phyloP scores from a whole-genome alignment of 78 protist species.

The Cavenderia fasciculata region DNA sequence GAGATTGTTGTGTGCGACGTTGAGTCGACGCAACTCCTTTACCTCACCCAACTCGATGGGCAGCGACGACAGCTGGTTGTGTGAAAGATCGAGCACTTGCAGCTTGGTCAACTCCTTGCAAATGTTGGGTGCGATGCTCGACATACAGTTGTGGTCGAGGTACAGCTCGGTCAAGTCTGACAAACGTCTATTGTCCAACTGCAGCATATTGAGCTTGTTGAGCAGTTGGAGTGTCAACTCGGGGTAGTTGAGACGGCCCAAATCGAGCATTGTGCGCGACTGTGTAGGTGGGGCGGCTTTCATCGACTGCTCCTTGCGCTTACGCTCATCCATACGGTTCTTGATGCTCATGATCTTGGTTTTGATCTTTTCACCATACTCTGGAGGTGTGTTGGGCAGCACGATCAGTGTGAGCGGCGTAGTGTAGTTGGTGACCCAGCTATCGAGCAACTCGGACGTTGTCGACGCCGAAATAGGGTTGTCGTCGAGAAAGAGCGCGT shows the following conservation, averaged over 20 bases:
- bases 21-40: slow-evolving; percentile 22
- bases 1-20: slow-evolving; percentile 67
- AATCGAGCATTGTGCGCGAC: slow-evolving; percentile 1
- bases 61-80: slow-evolving; percentile 65
- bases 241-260: slow-evolving; percentile 22
- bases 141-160: slow-evolving; percentile 61
- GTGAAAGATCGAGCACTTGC: slow-evolving; percentile 61
- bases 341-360: slow-evolving; percentile 12
- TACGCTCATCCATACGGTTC: slow-evolving; percentile 34
- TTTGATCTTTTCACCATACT: slow-evolving; percentile 33
- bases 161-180: slow-evolving; percentile 40
- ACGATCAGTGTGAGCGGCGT: slow-evolving; percentile 3
- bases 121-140: slow-evolving; percentile 4
- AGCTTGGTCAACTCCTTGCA: slow-evolving; percentile 24
- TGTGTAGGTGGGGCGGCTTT: background rate
- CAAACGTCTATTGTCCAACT: slow-evolving; percentile 29
- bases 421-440: slow-evolving; percentile 22
- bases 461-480: background rate
- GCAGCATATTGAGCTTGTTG: slow-evolving; percentile 22
- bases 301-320: background rate
- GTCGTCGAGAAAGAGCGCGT: slow-evolving; percentile 49
- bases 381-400: slow-evolving; percentile 10
- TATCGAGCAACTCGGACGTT: slow-evolving; percentile 21
- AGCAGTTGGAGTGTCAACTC: slow-evolving; percentile 38
- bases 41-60: slow-evolving; percentile 76